Conservation (phyloP, 768 basidiomycete genomes). For the Pilatotrama ljubarskyi region DNA sequence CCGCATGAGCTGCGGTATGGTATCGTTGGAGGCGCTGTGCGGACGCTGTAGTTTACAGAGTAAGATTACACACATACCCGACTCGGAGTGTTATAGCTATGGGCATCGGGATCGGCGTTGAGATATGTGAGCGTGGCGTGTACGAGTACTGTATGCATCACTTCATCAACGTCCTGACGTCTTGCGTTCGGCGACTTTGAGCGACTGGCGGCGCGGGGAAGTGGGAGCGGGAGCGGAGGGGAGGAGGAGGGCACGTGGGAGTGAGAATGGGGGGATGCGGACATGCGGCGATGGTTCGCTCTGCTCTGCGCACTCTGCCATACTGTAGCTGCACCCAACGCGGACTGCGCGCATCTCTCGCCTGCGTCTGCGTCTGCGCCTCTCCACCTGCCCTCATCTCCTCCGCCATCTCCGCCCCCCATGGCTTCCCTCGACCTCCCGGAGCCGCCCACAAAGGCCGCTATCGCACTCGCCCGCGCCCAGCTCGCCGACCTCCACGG, state of each 20-base stretch:
- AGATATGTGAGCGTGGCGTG: neutral
- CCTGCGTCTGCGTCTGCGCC: neutral
- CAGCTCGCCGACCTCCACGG: slow-evolving; percentile 38
- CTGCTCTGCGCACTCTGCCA: too few relatives aligned
- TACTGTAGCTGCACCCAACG: too few relatives aligned
- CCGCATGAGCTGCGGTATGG: neutral
- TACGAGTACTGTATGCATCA: neutral
- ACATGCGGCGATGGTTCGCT: neutral
- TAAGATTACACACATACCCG: slow-evolving; percentile 12
- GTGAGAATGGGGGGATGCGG: neutral
- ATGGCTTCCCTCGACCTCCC: slow-evolving; percentile 39
- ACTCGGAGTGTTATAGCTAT: too few relatives aligned
- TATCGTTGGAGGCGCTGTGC: neutral
- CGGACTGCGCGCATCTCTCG: neutral
- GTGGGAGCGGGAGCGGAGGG: too few relatives aligned
- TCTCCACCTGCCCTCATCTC: neutral
- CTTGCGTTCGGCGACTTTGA: too few relatives aligned
- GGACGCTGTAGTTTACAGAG: slow-evolving; percentile 12
- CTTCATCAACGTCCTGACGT: neutral
- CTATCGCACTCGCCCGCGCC: slow-evolving; percentile 53
- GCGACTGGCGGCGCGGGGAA: too few relatives aligned
- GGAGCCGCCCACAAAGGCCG: slow-evolving; percentile 60
- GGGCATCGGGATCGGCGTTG: neutral
- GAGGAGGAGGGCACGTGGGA: neutral
- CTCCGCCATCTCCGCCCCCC: neutral